Conservation (phyloP, 1,139 yeast genomes). For the Yamadazyma sp. region DNA sequence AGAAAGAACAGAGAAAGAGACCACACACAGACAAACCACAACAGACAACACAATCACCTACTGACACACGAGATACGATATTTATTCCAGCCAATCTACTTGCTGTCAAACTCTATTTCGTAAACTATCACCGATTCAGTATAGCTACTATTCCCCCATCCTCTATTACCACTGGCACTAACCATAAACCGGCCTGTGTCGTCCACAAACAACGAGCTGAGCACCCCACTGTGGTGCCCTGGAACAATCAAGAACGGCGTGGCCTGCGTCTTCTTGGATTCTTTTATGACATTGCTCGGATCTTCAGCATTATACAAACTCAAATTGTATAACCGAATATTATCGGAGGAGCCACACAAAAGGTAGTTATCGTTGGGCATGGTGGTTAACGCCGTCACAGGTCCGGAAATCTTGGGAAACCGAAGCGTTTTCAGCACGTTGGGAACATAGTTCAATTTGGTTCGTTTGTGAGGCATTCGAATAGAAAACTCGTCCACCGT, state of each 20-base stretch:
- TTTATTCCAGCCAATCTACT: neutral
- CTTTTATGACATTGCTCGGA: conserved; percentile 16
- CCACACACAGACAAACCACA: too few relatives aligned
- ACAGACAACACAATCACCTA: too few relatives aligned
- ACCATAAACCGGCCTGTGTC: conserved; percentile 86
- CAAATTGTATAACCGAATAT: conserved; percentile 81
- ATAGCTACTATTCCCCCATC: conserved; percentile 81
- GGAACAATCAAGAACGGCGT: conserved; percentile 64
- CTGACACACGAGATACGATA: too few relatives aligned
- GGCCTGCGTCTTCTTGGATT: conserved; percentile 37
- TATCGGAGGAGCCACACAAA: conserved; percentile 87
- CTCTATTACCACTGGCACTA: conserved; percentile 92
- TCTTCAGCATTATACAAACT: conserved; percentile 46
- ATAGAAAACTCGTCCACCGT: conserved; percentile 83
- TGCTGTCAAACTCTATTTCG: conserved; percentile 53
- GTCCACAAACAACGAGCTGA: conserved; percentile 67
- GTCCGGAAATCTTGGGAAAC: conserved; percentile 89
- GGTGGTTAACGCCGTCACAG: conserved; percentile 77
- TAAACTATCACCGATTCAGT: conserved; percentile 82
- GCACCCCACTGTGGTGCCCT: conserved; percentile 59
- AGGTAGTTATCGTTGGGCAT: conserved; percentile 81
- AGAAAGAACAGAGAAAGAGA: too few relatives aligned
- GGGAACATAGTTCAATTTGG: conserved; percentile 30
- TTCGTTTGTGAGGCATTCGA: conserved; percentile 50
- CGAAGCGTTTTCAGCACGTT: conserved; percentile 59